Base-by-base conservation (phyloP, 768 basidiomycete species). In the Chalciporus pseudorubinellus region DNA sequence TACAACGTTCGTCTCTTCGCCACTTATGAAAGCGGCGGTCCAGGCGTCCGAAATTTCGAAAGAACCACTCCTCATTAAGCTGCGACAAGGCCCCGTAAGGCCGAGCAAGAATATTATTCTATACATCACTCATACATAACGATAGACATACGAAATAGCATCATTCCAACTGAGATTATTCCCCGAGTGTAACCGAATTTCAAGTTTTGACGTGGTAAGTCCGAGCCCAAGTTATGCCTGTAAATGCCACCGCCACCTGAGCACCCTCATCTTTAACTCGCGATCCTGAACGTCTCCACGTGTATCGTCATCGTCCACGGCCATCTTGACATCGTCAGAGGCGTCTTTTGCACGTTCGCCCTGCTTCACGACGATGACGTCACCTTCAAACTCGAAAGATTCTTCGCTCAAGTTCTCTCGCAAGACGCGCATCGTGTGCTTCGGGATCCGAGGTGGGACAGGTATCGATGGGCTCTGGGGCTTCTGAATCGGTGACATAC, bases 171-270 rank as follows among this genome's bases (percentile, higher is more conserved):
- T 16, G 34, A 24, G 12, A 41, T 13, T 20, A 19, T 40, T 40
- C 39, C 39, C 10, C 39, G 12, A 34, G 33, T 34, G 33, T 31
- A n/a, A n/a, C 26, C 22, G 3, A 26, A 4, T n/a, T 16, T 28
- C 6, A 28, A 9, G 5, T 33, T 33, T 33, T 33, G 31, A 33
- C 13, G 31, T 8, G 31, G 31, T 10, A 10, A 33, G 31, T 11
- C 31, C 31, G 12, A 8, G 31, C 13, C 33, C 33, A 16, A 34
- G 33, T 51, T 53, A 58, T 6, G 29, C 13, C 20, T 13, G 33
- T 16, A 36, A 14, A 41, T 59, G 48, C 66, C 66, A 67, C 22
- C 61, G 48, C 66, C 66, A 67, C 36, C 66, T 55, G 31, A 66
- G 33, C 39, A 70, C 68, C 48, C 56, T 57, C 43, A 70, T 48